Conservation (phyloP, 1,284 basidiomycete species). For the Termitomyces sp. region DNA sequence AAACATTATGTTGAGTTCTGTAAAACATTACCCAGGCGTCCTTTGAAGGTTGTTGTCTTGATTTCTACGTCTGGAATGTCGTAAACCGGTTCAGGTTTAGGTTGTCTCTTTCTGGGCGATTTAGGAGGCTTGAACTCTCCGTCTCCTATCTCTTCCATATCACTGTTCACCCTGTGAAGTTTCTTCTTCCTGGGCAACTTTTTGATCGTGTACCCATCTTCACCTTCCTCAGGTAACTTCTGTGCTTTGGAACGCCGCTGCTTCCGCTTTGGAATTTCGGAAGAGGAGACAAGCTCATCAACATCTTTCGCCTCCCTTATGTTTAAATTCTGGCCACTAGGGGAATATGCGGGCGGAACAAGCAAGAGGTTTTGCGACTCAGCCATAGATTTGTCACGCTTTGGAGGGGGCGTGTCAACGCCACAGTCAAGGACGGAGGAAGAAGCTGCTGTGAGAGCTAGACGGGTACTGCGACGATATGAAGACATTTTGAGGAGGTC, state of each 20-base stretch:
- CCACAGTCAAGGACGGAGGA: slow-evolving; percentile 2
- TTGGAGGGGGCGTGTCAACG: not conserved
- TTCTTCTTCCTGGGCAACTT: slow-evolving; percentile 26
- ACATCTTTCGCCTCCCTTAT: not conserved
- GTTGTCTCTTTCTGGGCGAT: slow-evolving; percentile 30
- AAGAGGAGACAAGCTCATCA: not conserved
- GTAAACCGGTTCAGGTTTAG: slow-evolving; percentile 56
- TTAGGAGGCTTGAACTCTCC: not conserved
- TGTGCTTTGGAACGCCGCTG: not conserved
- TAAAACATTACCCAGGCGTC: slow-evolving; percentile 50
- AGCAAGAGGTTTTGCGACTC: not conserved
- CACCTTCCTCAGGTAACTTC: not conserved
- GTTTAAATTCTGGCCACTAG: not conserved
- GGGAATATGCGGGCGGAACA: not conserved
- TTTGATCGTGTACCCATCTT: not conserved
- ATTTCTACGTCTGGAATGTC: slow-evolving; percentile 65
- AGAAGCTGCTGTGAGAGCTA: slow-evolving; percentile 3
- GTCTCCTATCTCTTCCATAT: not conserved
- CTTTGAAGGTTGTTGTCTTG: slow-evolving; percentile 65
- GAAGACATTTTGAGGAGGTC: not conserved
- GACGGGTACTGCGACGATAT: slow-evolving; percentile 6
- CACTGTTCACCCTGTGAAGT: not conserved
- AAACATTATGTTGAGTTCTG: not conserved
- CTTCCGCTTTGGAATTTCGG: not conserved
- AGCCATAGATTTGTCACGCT: not conserved